Evolutionary conservation across 768 basidiomycete genomes (phyloP).

Genomic region (Auricularia heimuer): DNA sequence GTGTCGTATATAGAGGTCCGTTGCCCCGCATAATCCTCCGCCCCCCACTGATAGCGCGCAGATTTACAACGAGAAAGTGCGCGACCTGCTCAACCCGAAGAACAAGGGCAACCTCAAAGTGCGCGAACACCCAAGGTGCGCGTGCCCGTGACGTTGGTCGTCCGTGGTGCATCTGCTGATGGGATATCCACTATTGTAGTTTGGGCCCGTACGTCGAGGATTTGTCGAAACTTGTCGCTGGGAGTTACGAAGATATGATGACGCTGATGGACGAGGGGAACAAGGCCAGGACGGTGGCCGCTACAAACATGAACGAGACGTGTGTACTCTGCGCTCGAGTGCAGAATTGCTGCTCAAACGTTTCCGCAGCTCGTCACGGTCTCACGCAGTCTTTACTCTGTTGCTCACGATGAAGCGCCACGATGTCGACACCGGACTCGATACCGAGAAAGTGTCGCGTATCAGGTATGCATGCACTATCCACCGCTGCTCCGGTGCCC

Average conservation of each 20-base stretch:
- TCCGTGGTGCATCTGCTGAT: not conserved
- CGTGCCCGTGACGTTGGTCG: not conserved
- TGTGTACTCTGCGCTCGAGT: conserved; percentile 28
- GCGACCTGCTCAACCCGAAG: conserved; percentile 94
- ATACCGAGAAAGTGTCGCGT: conserved; percentile 97
- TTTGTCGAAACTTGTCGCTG: conserved; percentile 85
- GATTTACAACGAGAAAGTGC: conserved; percentile 98
- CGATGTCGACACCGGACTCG: conserved; percentile 75
- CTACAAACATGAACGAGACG: conserved; percentile 99
- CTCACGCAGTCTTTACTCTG: conserved; percentile 96
- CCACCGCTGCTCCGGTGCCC: not conserved
- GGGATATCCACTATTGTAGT: conserved; percentile 9
- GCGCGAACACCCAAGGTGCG: conserved; percentile 83
- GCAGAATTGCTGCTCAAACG: not conserved
- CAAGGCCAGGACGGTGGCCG: conserved; percentile 95
- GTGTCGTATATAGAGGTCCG: conserved; percentile 94
- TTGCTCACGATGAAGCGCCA: conserved; percentile 87
- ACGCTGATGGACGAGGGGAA: conserved; percentile 99
- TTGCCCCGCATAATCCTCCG: conserved; percentile 1
- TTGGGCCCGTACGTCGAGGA: conserved; percentile 98
- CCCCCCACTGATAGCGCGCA: conserved; percentile 19
- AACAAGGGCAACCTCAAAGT: conserved; percentile 94
- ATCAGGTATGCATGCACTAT: conserved; percentile 52
- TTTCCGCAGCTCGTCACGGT: conserved; percentile 70
- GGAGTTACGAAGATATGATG: conserved; percentile 94